phyloP scores from a whole-genome alignment of 768 basidiomycete species.

The Pisolithus sp. region DNA sequence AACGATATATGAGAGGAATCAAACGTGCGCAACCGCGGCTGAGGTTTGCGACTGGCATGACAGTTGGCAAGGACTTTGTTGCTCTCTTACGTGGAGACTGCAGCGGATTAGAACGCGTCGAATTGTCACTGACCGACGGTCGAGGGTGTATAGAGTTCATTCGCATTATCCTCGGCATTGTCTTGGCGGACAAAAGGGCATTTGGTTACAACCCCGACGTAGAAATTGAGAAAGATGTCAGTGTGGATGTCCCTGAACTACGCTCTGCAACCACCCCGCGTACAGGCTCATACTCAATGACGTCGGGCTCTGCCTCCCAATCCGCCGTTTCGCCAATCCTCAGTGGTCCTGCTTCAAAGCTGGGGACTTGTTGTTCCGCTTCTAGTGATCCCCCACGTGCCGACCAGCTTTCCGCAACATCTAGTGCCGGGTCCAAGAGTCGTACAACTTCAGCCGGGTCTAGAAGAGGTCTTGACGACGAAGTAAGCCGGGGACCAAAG shows the following conservation, averaged over 20 bases:
- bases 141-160: constrained; percentile 1
- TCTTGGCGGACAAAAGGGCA: not conserved
- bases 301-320: too few relatives aligned
- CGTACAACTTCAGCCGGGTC: not conserved
- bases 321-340: not conserved
- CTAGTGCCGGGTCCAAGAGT: not conserved
- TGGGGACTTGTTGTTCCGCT: not conserved
- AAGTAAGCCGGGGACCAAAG: not conserved
- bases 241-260: not conserved
- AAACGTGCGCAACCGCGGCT: constrained; percentile 2
- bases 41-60: not conserved
- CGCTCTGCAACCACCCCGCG: not conserved
- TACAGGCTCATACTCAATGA: too few relatives aligned
- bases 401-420: not conserved
- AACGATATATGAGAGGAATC: constrained; percentile 3
- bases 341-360: not conserved
- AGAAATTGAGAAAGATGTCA: not conserved
- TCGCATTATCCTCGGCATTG: constrained; percentile 1
- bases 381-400: not conserved
- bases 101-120: not conserved
- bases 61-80: not conserved
- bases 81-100: not conserved
- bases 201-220: constrained; percentile 6
- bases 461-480: constrained; percentile 1
- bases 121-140: not conserved